Conservation (phyloP, 2,329 filamentous ascomycete genomes). For the Aspergillus nomiae region DNA sequence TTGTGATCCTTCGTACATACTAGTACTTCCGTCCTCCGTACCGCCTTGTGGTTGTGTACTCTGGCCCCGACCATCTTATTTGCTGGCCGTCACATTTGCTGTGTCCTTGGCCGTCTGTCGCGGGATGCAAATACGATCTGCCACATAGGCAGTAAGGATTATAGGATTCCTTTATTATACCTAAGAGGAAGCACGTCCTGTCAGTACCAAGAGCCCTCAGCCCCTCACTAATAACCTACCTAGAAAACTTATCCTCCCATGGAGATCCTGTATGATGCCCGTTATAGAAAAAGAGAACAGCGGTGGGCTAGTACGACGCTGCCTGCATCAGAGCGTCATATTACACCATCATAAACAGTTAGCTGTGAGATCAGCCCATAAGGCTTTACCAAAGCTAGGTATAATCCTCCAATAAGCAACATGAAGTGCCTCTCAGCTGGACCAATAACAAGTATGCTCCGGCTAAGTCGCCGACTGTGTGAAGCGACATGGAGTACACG, state of each 20-base stretch:
- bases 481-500: neutral
- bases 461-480: neutral
- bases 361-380: conserved; percentile 11
- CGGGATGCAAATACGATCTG: neutral
- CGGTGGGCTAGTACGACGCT: conserved; percentile 1
- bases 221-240: neutral
- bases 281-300: neutral
- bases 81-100: neutral
- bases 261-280: neutral
- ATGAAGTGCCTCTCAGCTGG: neutral
- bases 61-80: neutral
- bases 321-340: conserved; percentile 7
- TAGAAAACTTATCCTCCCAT: neutral
- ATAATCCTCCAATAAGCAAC: neutral
- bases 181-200: neutral
- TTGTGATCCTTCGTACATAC: neutral
- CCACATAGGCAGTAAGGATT: neutral
- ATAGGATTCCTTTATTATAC: neutral
- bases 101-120: neutral
- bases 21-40: neutral
- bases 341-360: conserved; percentile 4
- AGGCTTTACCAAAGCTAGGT: neutral
- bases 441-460: conserved; percentile 1
- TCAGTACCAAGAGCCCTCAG: neutral
- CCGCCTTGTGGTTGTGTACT: conserved; percentile 7